A percentile compares a stretch with the other conserved stretches of the same genome.
phyloP scores from a whole-genome alignment of 176 grass and related monocot species.

The Carex parvula region DNA sequence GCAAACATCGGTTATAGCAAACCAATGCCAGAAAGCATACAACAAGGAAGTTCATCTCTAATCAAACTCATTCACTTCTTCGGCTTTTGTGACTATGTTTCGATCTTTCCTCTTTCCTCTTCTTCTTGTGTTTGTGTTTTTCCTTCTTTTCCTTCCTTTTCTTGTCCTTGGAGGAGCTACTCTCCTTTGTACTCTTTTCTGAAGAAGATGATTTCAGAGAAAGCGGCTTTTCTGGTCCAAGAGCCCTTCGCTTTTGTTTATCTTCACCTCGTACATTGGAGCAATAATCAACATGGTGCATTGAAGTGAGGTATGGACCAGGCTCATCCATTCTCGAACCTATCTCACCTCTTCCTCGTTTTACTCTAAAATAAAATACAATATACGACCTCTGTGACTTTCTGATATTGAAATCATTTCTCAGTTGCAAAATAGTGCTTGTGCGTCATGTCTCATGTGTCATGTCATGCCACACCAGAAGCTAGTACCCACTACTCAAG shows the following conservation, averaged over 20 bases:
- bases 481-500: neutral
- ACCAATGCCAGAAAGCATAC: neutral
- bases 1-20: neutral
- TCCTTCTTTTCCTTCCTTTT: constrained; percentile 43
- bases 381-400: neutral
- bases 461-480: neutral
- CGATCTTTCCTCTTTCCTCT: constrained; percentile 56
- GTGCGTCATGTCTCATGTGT: too few species aligned
- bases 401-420: neutral
- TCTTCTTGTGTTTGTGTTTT: constrained; percentile 41
- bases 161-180: constrained; percentile 32
- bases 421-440: neutral
- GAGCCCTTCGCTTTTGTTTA: constrained; percentile 42
- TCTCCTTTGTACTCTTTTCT: constrained; percentile 23
- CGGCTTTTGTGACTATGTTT: constrained; percentile 63
- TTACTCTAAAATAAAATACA: constrained; percentile 39
- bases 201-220: constrained; percentile 43
- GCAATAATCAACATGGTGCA: constrained; percentile 21
- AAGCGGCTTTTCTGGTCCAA: constrained; percentile 61
- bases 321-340: constrained; percentile 92
- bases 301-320: constrained; percentile 51
- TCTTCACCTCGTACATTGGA: constrained; percentile 47
- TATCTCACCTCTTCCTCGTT: constrained; percentile 74
- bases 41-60: neutral
- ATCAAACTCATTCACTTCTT: constrained; percentile 35